Evolutionary conservation across 148 eudicot species (phyloP), one percentile per base, ranked within the genome.

Genomic region (Cornus florida): DNA sequence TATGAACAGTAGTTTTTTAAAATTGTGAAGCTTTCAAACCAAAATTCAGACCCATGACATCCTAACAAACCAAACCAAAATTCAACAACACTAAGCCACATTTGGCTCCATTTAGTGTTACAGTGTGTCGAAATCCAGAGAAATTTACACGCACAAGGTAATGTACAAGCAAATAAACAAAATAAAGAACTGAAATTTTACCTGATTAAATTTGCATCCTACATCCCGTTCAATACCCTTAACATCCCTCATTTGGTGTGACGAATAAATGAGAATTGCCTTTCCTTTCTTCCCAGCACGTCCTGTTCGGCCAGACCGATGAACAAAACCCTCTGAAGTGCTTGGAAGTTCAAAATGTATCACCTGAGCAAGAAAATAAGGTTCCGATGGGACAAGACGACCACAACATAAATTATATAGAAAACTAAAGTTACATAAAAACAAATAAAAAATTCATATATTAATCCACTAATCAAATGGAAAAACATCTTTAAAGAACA

Each of bases 281-380:
- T 67, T 89, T 79, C 99, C 99, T 78, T 95, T 93, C 88, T 95
- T 95, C 71, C 99, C 99, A 85, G 99, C 99, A 86, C 99, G 99
- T 17, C 99, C 99, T 56, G 99, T 95, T 53, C 99, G 91, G 32
- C 99, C 99, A 78, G 99, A 89, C 38, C 99, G 94, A 82, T 95
- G 99, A 72, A 95, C 99, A 82, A 95, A 95, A 14, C 83, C 88
- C 89, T 95, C 99, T 3, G 99, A 91, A 57, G 90, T 82, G 82
- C 71, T 85, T 67, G 99, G 99, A 74, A 95, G 89, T 80, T 95
- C 99, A 90, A 88, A 95, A 82, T 95, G 99, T 81, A 95, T 84
- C 33, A 95, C 87, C 99, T 95, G 82, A 28, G 70, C 16, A 71
- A 41, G 59, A 84, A 5, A 67, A 77, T 62, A 53, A 75, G 31